Base-by-base conservation (phyloP, 495 filamentous ascomycete genomes). In the Mytilinidion resinicola region DNA sequence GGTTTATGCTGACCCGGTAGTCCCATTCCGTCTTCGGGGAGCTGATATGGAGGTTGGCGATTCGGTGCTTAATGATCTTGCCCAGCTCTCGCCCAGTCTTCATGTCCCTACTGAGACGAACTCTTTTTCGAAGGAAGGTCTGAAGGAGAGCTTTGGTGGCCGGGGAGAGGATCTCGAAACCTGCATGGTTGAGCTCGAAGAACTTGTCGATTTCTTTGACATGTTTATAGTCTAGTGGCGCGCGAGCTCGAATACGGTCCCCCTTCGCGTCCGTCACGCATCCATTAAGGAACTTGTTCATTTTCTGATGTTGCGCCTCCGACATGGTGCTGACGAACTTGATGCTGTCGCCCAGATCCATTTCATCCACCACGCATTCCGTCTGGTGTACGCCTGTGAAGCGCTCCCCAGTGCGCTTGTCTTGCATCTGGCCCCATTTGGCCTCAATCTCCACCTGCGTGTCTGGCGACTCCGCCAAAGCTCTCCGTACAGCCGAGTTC, bases 11-110 rank as follows among this genome's bases (percentile, higher is more conserved):
- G 20, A 66, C 62, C 7, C 63, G 63, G 51, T 66, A 66, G 34
- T 66, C 63, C 63, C 63, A 66, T 53, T 66, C 63, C 12, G 63
- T 66, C 25, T 60, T 43, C 9, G 63, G 63, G 0, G 59, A 62
- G 36, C 51, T 56, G 37, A 66, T 66, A 44, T 66, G 59, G 17
- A 66, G 35, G 36, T 66, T 66, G n/a, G 41, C 55, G 30, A 66
- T 35, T 11, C 56, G 55, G 9, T 47, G 39, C 38, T 66, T 66
- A 21, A 66, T 62, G 51, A 66, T 56, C 19, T 54, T 52, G 11
- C 20, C 11, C 19, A 62, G 14, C 20, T 55, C 30, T 14, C 25
- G 11, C 1, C 38, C 25, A 0, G 63, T 56, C 20, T 56, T 59
- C 20, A 41, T 33, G 33, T 66, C 63, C 11, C 37, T 37, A 2